Conservation (phyloP, 2,329 filamentous ascomycete genomes). For the Botryotinia globosa region DNA sequence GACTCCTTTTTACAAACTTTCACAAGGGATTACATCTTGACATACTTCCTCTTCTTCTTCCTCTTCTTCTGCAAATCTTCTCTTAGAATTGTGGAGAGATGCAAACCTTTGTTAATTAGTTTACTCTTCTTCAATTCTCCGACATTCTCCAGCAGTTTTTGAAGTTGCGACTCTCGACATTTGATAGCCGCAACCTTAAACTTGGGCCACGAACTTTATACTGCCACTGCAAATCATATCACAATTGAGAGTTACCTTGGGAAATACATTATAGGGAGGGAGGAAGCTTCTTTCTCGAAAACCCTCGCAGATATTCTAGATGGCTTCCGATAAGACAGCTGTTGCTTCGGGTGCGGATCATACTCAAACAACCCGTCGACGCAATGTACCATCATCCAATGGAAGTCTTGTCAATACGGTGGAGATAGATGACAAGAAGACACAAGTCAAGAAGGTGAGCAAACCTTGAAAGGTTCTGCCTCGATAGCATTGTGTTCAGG, state of each 20-base stretch:
- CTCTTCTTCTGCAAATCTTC: not conserved
- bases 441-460: constrained; percentile 54
- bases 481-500: constrained; percentile 4
- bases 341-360: constrained; percentile 58
- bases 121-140: constrained; percentile 1
- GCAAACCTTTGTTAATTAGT: constrained; percentile 33
- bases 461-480: not conserved
- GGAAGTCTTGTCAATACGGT: constrained; percentile 39
- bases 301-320: constrained; percentile 24
- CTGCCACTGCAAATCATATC: constrained; percentile 4
- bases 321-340: constrained; percentile 48
- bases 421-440: constrained; percentile 59
- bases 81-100: constrained; percentile 31
- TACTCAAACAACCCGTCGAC: constrained; percentile 54
- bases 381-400: constrained; percentile 47
- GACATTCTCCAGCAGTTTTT: constrained; percentile 13
- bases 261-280: constrained; percentile 1
- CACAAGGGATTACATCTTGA: constrained; percentile 19
- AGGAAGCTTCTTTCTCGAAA: constrained; percentile 1
- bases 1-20: constrained; percentile 19
- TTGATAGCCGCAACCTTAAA: constrained; percentile 8
- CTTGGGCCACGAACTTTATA: constrained; percentile 16
- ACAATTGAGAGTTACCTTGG: not conserved
- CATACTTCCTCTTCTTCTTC: constrained; percentile 5
- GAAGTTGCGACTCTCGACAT: constrained; percentile 11